Base-by-base conservation (phyloP, 2,329 filamentous ascomycete genomes). In the Zelopaecilomyces penicillatus region DNA sequence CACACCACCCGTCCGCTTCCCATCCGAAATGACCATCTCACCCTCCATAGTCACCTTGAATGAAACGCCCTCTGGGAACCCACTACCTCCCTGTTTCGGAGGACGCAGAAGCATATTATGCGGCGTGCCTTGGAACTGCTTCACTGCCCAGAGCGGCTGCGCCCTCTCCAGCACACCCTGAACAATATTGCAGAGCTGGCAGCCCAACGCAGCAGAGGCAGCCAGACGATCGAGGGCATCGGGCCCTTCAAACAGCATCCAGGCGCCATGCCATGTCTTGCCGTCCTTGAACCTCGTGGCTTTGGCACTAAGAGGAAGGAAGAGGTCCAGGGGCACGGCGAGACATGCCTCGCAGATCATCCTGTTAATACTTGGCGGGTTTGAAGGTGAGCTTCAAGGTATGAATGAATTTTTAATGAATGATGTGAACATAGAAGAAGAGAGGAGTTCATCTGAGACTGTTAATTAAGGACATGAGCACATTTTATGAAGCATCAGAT, bases 241-340 rank as follows among this genome's bases (percentile, higher is more conserved):
- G 28, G 27, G 12, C 10, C 38, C 38, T 19, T 40, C 38, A 11
- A n/a, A 30, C 26, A 40, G 27, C 38, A 40, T 40, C n/a, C 27
- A 40, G 5, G 29, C 29, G n/a, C 38, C 38, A 6, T 30, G 29
- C 38, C 38, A 40, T 30, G 38, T 30, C 10, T 40, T 40, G 5
- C 38, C 38, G 29, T 40, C 29, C 32, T 40, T 40, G 38, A 40
- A 40, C 29, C 38, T 40, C 11, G 26, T 40, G 10, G 38, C 38
- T 19, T 40, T 40, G 38, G 38, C 38, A 10, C 32, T 6, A 29
- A 30, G 27, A 6, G 38, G 38, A 3, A 40, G 28, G 29, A 40
- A 40, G 28, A 40, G 38, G 38, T 40, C 38, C 5, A 40, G 38
- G 5, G 38, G 38, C 8, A 40, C 32, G 28, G 38, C 27, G 5